These are phyloP conservation scores for Syzygium aromaticum DNA, from an alignment of 345 rosid species.

Conservation along the genomic window DNA sequence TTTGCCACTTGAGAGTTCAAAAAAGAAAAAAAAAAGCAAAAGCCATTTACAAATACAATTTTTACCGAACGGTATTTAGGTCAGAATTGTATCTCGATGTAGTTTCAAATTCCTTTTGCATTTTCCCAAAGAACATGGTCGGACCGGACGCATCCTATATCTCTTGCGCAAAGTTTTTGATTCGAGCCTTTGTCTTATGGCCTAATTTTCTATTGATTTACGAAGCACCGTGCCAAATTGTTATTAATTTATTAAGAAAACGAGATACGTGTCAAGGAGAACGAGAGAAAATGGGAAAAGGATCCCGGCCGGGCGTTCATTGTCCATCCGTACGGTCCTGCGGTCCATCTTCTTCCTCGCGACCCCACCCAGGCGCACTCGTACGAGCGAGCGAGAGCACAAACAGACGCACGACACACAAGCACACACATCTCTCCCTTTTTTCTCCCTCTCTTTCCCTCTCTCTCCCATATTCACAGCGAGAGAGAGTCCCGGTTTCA, in stretches of 20 bases:
- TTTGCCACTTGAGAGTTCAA: too few relatives aligned
- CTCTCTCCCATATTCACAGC: not conserved
- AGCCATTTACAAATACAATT: too few relatives aligned
- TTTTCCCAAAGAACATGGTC: too few relatives aligned
- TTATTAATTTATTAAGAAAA: too few relatives aligned
- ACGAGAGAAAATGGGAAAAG: not conserved
- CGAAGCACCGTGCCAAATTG: not conserved
- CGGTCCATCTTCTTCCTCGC: not conserved
- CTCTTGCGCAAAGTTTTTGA: not conserved
- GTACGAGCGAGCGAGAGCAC: not conserved
- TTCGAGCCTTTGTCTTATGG: not conserved
- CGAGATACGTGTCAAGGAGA: not conserved
- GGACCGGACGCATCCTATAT: not conserved
- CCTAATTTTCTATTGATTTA: not conserved
- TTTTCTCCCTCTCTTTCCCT: not conserved
- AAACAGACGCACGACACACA: too few relatives aligned
- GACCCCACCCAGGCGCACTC: not conserved
- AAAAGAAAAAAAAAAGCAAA: too few relatives aligned
- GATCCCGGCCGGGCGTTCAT: not conserved
- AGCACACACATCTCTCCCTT: too few relatives aligned
- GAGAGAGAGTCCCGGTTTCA: not conserved
- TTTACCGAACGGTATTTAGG: too few relatives aligned
- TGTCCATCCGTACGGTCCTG: not conserved
- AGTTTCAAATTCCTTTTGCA: too few relatives aligned
- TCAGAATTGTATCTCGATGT: too few relatives aligned